phyloP scores from a whole-genome alignment of 225 moss, liverwort and hornwort species.

The Takakia lepidozioides region DNA sequence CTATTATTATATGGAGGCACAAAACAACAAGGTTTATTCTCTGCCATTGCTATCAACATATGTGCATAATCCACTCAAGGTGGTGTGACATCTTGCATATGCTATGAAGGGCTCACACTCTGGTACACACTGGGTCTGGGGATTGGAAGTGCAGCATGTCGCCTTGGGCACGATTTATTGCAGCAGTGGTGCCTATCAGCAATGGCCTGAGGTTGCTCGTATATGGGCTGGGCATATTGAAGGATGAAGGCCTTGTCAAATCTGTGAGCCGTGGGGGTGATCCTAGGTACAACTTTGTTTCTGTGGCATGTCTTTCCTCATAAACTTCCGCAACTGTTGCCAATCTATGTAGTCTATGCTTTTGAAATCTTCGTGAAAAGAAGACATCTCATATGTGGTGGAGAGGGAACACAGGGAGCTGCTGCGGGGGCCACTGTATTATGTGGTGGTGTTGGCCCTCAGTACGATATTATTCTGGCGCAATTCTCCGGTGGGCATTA shows the following conservation, averaged over 20 bases:
- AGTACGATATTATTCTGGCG: conserved; percentile 91
- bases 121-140: conserved; percentile 4
- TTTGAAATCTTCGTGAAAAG: no score
- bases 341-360: no score
- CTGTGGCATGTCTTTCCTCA: no score
- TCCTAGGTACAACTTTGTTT: no score
- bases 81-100: no score
- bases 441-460: conserved; percentile 62
- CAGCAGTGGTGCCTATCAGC: conserved; percentile 67
- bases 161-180: conserved; percentile 68
- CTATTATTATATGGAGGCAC: no score
- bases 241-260: conserved; percentile 81
- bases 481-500: conserved; percentile 66
- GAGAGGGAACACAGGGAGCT: conserved; percentile 75
- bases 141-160: conserved; percentile 26
- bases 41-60: no score
- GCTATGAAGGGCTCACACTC: no score
- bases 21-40: no score
- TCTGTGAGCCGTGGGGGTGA: conserved; percentile 78
- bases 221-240: conserved; percentile 68
- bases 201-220: conserved; percentile 68
- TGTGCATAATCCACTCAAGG: no score
- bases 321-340: no score
- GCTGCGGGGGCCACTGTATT: conserved; percentile 88
- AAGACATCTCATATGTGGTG: no score